Evolutionary conservation across 2,329 filamentous ascomycete genomes (phyloP).

Genomic region (Dichotomopilus funicola): DNA sequence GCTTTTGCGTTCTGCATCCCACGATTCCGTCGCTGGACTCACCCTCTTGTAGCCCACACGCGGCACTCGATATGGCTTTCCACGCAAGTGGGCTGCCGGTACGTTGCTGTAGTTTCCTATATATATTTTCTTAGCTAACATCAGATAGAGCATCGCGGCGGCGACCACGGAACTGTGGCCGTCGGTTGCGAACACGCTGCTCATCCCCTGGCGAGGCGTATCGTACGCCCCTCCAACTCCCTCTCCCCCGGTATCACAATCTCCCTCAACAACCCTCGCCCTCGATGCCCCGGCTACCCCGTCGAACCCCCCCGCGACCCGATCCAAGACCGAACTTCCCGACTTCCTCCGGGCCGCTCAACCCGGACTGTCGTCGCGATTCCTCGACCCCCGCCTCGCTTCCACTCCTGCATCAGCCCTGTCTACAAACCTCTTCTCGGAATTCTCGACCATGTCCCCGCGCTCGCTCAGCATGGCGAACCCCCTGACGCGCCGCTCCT

Average conservation of each 20-base stretch:
- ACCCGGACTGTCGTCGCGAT: constrained; percentile 18
- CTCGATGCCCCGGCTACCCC: background rate
- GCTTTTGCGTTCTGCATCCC: constrained; percentile 10
- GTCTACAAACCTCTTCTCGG: constrained; percentile 19
- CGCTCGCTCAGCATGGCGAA: constrained; percentile 22
- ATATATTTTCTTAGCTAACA: background rate
- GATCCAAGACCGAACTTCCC: constrained; percentile 25
- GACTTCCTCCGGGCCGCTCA: constrained; percentile 30
- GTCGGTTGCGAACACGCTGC: constrained; percentile 37
- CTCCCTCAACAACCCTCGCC: background rate
- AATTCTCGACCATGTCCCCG: constrained; percentile 19
- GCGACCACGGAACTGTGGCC: constrained; percentile 41
- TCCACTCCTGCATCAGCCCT: constrained; percentile 13
- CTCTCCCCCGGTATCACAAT: constrained; percentile 3
- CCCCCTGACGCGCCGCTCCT: constrained; percentile 23
- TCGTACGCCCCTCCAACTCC: constrained; percentile 8
- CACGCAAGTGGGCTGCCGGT: constrained; percentile 27
- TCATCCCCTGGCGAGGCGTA: constrained; percentile 30
- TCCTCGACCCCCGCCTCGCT: constrained; percentile 25
- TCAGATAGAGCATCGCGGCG: constrained; percentile 35
- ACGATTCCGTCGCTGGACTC: background rate
- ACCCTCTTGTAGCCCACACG: constrained; percentile 3
- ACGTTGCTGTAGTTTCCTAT: constrained; percentile 3
- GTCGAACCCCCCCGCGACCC: background rate
- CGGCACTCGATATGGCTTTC: constrained; percentile 23